These are phyloP conservation scores for Pyrenula massariospora DNA, from an alignment of 495 filamentous ascomycete species.

Conservation along the genomic window DNA sequence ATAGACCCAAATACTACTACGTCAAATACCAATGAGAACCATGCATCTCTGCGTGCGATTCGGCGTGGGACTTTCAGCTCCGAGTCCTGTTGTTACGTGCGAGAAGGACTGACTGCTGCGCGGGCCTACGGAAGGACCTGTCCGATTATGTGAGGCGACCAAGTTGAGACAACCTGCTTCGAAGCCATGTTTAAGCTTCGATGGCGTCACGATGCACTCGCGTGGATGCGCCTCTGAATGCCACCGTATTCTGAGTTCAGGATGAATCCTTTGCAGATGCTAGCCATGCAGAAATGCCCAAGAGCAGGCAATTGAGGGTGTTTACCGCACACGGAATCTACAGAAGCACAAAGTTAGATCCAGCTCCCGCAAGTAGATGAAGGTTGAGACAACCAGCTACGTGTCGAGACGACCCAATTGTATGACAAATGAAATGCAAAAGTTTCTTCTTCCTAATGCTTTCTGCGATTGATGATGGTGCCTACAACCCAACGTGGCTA, in stretches of 20 bases:
- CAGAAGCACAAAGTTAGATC: not conserved
- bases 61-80: not conserved
- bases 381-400: not conserved
- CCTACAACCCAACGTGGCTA: not conserved
- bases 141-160: too few relatives aligned
- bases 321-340: not conserved
- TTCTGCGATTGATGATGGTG: not conserved
- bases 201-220: not conserved
- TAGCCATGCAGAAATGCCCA: not conserved
- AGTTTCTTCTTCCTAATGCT: not conserved
- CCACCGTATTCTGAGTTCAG: not conserved
- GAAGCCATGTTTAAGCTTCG: not conserved
- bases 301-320: not conserved
- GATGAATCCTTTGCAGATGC: not conserved
- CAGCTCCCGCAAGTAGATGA: not conserved
- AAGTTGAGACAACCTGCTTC: too few relatives aligned
- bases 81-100: too few relatives aligned
- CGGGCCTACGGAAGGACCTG: too few relatives aligned
- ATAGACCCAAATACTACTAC: constrained; percentile 15
- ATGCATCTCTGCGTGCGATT: not conserved
- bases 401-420: not conserved
- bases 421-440: not conserved
- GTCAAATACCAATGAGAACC: not conserved
- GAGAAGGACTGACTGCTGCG: too few relatives aligned
- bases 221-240: not conserved